These are phyloP conservation scores for Pichia sp. DNA, from an alignment of 1,139 yeast genomes.

Conservation along the genomic window DNA sequence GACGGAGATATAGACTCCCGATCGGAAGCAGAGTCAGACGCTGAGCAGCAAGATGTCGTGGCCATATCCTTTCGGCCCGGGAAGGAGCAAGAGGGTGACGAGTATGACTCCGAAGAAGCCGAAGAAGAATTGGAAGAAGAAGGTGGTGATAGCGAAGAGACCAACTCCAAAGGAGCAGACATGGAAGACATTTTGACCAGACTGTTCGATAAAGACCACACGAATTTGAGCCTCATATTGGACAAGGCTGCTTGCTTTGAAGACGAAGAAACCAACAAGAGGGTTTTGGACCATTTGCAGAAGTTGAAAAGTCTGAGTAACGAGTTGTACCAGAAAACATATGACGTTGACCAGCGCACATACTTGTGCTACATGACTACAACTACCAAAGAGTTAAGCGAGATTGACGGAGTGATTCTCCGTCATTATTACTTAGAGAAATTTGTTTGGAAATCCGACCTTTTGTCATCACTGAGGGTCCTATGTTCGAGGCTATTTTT, in stretches of 20 bases:
- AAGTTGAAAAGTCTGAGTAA: background rate
- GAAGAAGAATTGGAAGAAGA: background rate
- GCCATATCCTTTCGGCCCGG: background rate
- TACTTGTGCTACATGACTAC: slow-evolving; percentile 26
- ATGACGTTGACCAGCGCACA: background rate
- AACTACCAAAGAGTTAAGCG: slow-evolving; percentile 26
- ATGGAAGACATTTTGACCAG: background rate
- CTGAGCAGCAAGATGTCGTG: slow-evolving; percentile 3
- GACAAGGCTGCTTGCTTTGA: background rate
- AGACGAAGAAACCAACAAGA: background rate
- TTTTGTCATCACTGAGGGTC: slow-evolving; percentile 52
- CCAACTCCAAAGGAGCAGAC: background rate
- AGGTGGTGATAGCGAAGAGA: background rate
- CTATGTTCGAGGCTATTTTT: slow-evolving; percentile 64
- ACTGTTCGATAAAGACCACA: slow-evolving; percentile 4
- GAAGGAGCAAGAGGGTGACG: background rate
- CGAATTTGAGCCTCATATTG: background rate
- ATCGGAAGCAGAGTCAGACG: background rate
- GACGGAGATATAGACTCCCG: background rate
- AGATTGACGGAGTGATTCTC: slow-evolving; percentile 38
- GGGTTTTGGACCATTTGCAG: background rate
- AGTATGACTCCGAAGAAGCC: background rate
- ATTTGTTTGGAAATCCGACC: slow-evolving; percentile 46
- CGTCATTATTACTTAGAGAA: slow-evolving; percentile 45
- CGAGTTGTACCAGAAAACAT: background rate